Evolutionary conservation across 495 filamentous ascomycete genomes (phyloP), one percentile per base, ranked within the genome.

Genomic region (Hypoxylon trugodes): DNA sequence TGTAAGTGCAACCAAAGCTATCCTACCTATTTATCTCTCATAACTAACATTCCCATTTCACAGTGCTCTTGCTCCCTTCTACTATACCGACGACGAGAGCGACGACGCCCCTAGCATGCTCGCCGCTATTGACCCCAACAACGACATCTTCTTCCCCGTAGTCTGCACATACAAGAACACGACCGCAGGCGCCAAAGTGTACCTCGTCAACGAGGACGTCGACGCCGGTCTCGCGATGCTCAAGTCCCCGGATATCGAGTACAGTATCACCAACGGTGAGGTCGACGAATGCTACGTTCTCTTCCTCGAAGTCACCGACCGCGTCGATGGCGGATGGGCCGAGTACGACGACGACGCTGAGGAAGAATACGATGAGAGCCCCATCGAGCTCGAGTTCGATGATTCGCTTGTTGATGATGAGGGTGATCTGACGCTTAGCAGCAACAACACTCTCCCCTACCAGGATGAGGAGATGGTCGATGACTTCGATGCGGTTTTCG

Each of bases 281-380:
- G 63, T 67, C 16, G 41, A 42, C 48, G 58, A 67, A 26, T 67
- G 63, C 40, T 67, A 36, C 50, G 16, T 63, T 4, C 43, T 67
- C 3, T 42, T 59, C 33, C 59, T 63, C 15, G 33, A 38, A 32
- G 33, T 60, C 42, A 52, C 56, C 35, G 33, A 26, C 33, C 46
- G 45, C 4, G 46, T 21, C 2, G 56, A 48, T 24, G 56, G 56
- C 46, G 56, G 8, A 3, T 60, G 46, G 56, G 35, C 33, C 6
- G 56, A 21, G 8, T 32, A 30, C 32, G 56, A 52, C 35, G 56
- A 51, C 1, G 33, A 28, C 7, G 42, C 35, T 2, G 42, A 50
- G 21, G 32, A 25, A 16, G 24, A 60, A 24, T 60, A 60, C 56
- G 43, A 26, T 7, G 21, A 24, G 21, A 41, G 52, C 45, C 33